phyloP scores from a whole-genome alignment of 208 protist species.

The Phytomonas sp. region DNA sequence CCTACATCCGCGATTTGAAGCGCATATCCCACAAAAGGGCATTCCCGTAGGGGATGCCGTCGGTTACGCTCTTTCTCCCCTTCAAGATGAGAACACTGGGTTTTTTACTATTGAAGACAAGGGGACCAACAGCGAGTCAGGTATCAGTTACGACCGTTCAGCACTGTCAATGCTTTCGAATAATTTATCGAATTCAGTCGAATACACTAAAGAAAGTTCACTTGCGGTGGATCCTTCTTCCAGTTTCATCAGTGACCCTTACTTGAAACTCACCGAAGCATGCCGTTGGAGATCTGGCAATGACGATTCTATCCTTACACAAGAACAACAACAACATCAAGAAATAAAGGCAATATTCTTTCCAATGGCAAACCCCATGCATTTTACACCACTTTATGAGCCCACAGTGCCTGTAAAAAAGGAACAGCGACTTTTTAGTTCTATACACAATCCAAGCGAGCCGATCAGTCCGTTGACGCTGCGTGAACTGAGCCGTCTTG shows the following conservation, averaged over 20 bases:
- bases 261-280: background rate
- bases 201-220: slow-evolving; percentile 1
- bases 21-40: background rate
- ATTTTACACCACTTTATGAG: background rate
- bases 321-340: background rate
- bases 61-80: background rate
- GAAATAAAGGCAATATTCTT: background rate
- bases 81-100: background rate
- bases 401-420: background rate
- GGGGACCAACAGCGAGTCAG: background rate
- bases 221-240: slow-evolving; percentile 12
- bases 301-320: background rate
- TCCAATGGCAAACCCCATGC: background rate
- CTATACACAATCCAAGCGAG: slow-evolving; percentile 38
- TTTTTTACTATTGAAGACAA: background rate
- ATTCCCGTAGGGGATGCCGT: background rate
- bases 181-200: background rate
- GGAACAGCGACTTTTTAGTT: slow-evolving; percentile 46
- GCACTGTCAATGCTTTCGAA: background rate
- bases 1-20: slow-evolving; percentile 7
- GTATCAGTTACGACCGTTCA: background rate
- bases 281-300: background rate
- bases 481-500: slow-evolving; percentile 27
- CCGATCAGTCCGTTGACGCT: slow-evolving; percentile 42
- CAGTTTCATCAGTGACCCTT: background rate